A percentile compares a stretch with the other conserved stretches of the same genome.
These are phyloP conservation scores for Zymoseptoria passerinii DNA, from an alignment of 2,329 filamentous ascomycete species.

Conservation along the genomic window DNA sequence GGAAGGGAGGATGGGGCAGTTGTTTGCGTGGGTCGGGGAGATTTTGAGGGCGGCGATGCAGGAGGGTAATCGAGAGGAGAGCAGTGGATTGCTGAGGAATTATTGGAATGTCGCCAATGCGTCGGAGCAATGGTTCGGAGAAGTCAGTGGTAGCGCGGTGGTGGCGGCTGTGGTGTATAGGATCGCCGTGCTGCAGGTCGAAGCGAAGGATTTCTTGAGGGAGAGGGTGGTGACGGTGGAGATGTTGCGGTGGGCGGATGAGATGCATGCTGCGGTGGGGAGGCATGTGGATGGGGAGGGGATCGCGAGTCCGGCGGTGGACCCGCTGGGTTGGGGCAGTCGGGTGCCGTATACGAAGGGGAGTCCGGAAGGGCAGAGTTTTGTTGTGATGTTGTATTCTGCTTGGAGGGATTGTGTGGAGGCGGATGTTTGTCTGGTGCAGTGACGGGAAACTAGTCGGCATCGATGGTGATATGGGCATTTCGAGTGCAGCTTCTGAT, in stretches of 20 bases:
- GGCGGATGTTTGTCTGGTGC: slow-evolving; percentile 12
- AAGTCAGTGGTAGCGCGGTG: slow-evolving; percentile 42
- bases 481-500: no score
- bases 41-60: slow-evolving; percentile 33
- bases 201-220: slow-evolving; percentile 3
- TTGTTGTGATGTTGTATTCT: slow-evolving; percentile 36
- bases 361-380: slow-evolving; percentile 38
- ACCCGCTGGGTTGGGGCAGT: slow-evolving; percentile 29
- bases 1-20: slow-evolving; percentile 7
- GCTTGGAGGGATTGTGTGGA: slow-evolving; percentile 36
- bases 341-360: slow-evolving; percentile 13
- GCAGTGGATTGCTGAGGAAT: slow-evolving; percentile 38
- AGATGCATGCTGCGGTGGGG: slow-evolving; percentile 33
- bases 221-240: neutral
- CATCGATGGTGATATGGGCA: no score
- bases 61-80: slow-evolving; percentile 26
- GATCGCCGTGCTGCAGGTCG: slow-evolving; percentile 23
- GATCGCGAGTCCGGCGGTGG: slow-evolving; percentile 34
- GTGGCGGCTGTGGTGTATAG: slow-evolving; percentile 40
- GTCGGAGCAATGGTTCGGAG: slow-evolving; percentile 35
- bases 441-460: no score
- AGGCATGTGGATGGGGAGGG: slow-evolving; percentile 32
- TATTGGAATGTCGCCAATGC: slow-evolving; percentile 28
- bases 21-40: slow-evolving; percentile 30
- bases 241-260: slow-evolving; percentile 33